Conservation (phyloP, 176 grass and related monocot species). For the Triticum monococcum region DNA sequence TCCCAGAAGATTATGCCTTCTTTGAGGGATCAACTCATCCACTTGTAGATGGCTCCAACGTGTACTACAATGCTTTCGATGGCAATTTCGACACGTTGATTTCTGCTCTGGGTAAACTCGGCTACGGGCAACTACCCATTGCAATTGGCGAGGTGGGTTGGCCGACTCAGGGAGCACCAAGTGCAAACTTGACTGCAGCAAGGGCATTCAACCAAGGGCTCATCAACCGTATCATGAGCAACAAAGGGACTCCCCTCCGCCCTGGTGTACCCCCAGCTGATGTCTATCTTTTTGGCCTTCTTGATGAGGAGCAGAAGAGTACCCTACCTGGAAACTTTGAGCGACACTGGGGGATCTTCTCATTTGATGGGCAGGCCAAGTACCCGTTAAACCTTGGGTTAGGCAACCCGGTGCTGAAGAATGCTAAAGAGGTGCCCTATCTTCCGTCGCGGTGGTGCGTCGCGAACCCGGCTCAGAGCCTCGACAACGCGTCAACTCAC, state of each 20-base stretch:
- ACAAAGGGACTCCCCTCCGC: constrained; percentile 83
- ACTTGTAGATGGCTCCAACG: constrained; percentile 75
- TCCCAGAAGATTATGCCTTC: constrained; percentile 97
- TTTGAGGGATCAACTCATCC: constrained; percentile 94
- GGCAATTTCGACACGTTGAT: constrained; percentile 93
- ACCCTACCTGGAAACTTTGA: constrained; percentile 83
- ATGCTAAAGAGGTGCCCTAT: constrained; percentile 80
- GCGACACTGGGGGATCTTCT: constrained; percentile 93
- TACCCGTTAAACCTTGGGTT: constrained; percentile 81
- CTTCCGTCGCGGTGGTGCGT: constrained; percentile 88
- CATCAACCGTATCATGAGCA: constrained; percentile 64
- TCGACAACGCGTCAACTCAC: constrained; percentile 55
- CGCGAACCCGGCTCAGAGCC: constrained; percentile 53
- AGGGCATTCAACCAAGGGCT: constrained; percentile 90
- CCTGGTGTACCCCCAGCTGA: constrained; percentile 74
- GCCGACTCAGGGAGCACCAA: constrained; percentile 88
- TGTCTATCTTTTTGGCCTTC: constrained; percentile 88
- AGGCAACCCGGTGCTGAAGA: constrained; percentile 63
- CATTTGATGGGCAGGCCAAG: constrained; percentile 93
- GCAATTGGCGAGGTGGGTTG: constrained; percentile 92
- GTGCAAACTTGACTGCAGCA: constrained; percentile 88
- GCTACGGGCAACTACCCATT: constrained; percentile 73
- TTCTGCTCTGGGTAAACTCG: constrained; percentile 77
- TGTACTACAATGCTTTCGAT: constrained; percentile 95
- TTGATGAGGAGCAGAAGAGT: constrained; percentile 89